These are phyloP conservation scores for Tylopilus sp. DNA, from an alignment of 768 basidiomycete species.

Conservation along the genomic window DNA sequence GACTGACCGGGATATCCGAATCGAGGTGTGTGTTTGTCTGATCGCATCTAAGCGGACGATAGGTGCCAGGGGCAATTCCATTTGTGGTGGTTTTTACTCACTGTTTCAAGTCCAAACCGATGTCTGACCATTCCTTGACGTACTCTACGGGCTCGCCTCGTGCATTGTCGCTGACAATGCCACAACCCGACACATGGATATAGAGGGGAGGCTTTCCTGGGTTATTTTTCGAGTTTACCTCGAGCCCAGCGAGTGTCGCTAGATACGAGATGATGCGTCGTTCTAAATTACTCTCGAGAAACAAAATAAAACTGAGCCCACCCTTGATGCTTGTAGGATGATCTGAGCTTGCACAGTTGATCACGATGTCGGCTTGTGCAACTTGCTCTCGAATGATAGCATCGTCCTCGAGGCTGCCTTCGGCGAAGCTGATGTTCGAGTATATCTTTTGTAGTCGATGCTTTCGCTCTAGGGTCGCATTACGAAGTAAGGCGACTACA, in stretches of 20 bases:
- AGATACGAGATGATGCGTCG: background rate
- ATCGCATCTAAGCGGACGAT: conserved; percentile 20
- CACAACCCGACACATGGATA: conserved; percentile 42
- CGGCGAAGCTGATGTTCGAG: conserved; percentile 32
- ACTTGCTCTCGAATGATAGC: conserved; percentile 35
- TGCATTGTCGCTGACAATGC: conserved; percentile 39
- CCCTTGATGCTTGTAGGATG: conserved; percentile 34
- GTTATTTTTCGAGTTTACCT: conserved; percentile 32
- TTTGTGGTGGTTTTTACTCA: conserved; percentile 11
- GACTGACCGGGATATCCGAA: conserved; percentile 30
- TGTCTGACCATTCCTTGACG: conserved; percentile 37
- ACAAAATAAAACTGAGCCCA: conserved; percentile 12
- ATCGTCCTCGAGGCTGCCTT: conserved; percentile 38
- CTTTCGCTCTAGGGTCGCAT: conserved; percentile 29
- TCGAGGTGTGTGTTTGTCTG: conserved; percentile 31
- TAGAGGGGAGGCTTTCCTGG: conserved; percentile 41
- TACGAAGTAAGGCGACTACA: conserved; percentile 37
- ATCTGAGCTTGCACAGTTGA: conserved; percentile 42
- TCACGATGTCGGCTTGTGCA: conserved; percentile 35
- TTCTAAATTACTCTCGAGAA: background rate
- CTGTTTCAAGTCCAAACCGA: conserved; percentile 33
- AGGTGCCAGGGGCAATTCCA: background rate
- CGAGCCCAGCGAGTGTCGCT: conserved; percentile 40
- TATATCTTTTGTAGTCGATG: conserved; percentile 32
- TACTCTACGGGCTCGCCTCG: conserved; percentile 35